These are phyloP conservation scores for Citrullus mucosospermus DNA, from an alignment of 306 rosid genomes.

Conservation along the genomic window DNA sequence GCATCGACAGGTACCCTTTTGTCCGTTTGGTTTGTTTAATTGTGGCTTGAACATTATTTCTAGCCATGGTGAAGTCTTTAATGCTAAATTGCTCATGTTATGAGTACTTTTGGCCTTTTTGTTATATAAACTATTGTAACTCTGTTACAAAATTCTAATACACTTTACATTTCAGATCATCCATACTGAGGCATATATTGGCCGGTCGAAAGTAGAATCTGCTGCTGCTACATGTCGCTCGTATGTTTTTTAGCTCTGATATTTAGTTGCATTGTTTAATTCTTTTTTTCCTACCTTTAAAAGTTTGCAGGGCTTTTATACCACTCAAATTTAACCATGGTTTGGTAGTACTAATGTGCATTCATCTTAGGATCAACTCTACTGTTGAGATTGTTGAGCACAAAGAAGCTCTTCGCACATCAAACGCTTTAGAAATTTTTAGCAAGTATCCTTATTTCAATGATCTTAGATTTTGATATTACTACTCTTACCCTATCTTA, in stretches of 20 bases:
- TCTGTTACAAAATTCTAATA: background rate
- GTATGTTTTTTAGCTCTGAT: constrained; percentile 31
- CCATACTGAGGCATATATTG: constrained; percentile 76
- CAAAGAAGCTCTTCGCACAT: constrained; percentile 66
- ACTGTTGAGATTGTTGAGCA: constrained; percentile 66
- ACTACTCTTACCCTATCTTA: background rate
- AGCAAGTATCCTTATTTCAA: constrained; percentile 56
- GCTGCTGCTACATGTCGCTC: constrained; percentile 75
- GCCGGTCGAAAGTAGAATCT: constrained; percentile 84
- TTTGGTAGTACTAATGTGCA: constrained; percentile 15
- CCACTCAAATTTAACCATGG: background rate
- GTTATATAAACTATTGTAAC: background rate
- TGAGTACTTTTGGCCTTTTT: background rate
- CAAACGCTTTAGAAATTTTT: constrained; percentile 76
- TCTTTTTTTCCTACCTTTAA: constrained; percentile 4
- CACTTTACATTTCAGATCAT: constrained; percentile 40
- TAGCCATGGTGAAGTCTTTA: background rate
- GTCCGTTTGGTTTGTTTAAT: background rate
- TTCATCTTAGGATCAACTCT: constrained; percentile 60
- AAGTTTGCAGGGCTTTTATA: background rate
- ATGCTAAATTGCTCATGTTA: background rate
- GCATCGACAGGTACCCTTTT: constrained; percentile 80
- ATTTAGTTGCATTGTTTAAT: background rate
- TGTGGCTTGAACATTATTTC: background rate
- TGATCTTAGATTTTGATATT: background rate